Base-by-base conservation (phyloP, 345 rosid genomes). In the Salix exigua region DNA sequence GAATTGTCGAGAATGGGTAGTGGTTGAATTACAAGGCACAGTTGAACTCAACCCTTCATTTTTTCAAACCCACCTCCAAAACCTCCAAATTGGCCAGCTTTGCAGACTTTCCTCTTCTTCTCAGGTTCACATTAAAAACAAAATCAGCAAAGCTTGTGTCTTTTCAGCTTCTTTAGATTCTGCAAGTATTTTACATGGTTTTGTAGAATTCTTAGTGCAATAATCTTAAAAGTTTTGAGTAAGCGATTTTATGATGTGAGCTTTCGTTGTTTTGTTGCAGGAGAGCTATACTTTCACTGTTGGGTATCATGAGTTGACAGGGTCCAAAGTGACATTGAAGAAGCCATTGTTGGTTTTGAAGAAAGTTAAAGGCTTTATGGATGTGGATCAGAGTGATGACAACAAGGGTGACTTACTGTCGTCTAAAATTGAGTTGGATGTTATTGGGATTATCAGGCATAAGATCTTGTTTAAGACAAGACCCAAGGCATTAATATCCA, bases 1-100 rank as follows among this genome's bases (percentile, higher is more conserved):
- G 13, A 82, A 80, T 23, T 96, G 99, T 70, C 90, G 83, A n/a
- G 96, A 93, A 64, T 96, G 99, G 98, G 90, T 88, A 42, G 85
- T 96, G n/a, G 48, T 96, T 7, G 99, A 96, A 75, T 55, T 96
- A 55, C 99, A 93, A 90, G 98, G 98, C 46, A 87, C 80, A 11
- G 85, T 93, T 21, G 96, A 96, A 80, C 85, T 77, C 16, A 94
- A 93, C 64, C 85, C 95, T 26, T 82, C 88, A 5, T 89, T 88
- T 72, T 89, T 88, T 72, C 86, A 85, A 58, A 84, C 79, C 48
- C 86, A 85, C 51, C 74, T 96, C 71, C 96, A 89, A 37, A 89
- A 92, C 78, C 99, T 96, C 21, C 84, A 79, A 66, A 96, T 92
- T 78, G 98, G 99, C 58, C 77, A 69, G 51, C 96, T 93, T 65